phyloP scores from a whole-genome alignment of 2,329 filamentous ascomycete species.

The Fusarium irregulare region DNA sequence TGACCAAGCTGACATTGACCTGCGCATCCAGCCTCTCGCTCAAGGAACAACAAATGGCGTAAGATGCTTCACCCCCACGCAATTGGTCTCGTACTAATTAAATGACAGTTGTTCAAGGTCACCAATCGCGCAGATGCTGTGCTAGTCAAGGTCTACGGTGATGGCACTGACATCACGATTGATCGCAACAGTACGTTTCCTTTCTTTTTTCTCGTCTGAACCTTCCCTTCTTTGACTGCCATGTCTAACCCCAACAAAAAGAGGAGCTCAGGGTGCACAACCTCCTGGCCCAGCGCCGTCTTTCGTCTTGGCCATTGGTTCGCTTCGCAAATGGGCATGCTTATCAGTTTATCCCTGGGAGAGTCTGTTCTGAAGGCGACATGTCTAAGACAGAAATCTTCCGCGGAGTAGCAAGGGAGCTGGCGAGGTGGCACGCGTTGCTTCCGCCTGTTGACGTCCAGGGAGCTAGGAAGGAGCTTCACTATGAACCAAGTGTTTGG shows the following conservation, averaged over 20 bases:
- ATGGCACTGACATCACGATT: constrained; percentile 40
- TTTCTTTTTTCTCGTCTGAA: background rate
- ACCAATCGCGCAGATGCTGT: constrained; percentile 10
- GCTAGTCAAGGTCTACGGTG: constrained; percentile 40
- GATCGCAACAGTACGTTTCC: constrained; percentile 36
- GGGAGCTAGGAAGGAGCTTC: background rate
- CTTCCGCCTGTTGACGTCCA: constrained; percentile 5
- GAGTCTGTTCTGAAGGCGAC: constrained; percentile 27
- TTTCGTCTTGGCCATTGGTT: constrained; percentile 33
- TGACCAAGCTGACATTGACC: background rate
- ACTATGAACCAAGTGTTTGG: constrained; percentile 33
- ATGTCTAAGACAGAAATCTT: constrained; percentile 26
- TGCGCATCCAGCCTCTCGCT: constrained; percentile 23
- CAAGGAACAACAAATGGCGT: constrained; percentile 42
- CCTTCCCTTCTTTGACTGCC: constrained; percentile 1
- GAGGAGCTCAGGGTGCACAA: constrained; percentile 40
- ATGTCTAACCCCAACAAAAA: constrained; percentile 27
- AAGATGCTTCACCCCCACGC: background rate
- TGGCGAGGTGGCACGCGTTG: constrained; percentile 34
- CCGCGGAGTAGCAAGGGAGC: constrained; percentile 37
- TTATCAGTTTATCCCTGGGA: constrained; percentile 34
- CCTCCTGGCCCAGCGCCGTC: constrained; percentile 29
- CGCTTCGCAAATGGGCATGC: constrained; percentile 40
- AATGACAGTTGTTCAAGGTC: constrained; percentile 36
- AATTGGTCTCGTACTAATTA: background rate